These are phyloP conservation scores for Geotrichum siamense DNA, from an alignment of 1,139 yeast species.

Conservation along the genomic window DNA sequence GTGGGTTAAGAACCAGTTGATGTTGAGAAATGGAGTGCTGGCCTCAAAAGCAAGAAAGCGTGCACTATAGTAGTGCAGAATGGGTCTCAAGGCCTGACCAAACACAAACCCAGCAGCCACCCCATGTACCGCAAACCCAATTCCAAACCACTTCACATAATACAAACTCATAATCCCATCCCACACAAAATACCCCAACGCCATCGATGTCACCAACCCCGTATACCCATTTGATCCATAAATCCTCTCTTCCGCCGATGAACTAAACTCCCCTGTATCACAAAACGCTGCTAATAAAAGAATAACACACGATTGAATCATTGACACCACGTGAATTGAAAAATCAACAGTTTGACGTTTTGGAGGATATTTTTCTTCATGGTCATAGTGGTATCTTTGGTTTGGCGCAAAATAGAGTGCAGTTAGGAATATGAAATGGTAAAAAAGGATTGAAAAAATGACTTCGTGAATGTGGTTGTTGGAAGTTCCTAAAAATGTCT, in stretches of 20 bases:
- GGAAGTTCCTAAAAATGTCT: slow-evolving; percentile 26
- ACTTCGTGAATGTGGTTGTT: slow-evolving; percentile 49
- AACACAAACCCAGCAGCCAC: slow-evolving; percentile 73
- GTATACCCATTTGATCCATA: slow-evolving; percentile 66
- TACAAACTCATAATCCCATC: slow-evolving; percentile 60
- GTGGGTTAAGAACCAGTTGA: slow-evolving; percentile 82
- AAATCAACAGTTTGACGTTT: slow-evolving; percentile 54
- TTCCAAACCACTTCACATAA: slow-evolving; percentile 62
- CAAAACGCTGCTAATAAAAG: slow-evolving; percentile 54
- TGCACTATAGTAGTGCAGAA: slow-evolving; percentile 77
- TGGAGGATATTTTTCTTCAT: slow-evolving; percentile 45
- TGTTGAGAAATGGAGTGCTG: slow-evolving; percentile 89
- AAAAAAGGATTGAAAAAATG: slow-evolving; percentile 40
- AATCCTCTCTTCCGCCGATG: slow-evolving; percentile 36
- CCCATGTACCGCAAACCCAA: slow-evolving; percentile 82
- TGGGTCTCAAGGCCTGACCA: slow-evolving; percentile 56
- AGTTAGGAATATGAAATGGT: slow-evolving; percentile 40
- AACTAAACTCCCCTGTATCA: slow-evolving; percentile 41
- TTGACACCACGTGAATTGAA: slow-evolving; percentile 83
- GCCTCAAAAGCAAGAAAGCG: slow-evolving; percentile 79
- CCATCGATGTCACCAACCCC: slow-evolving; percentile 61
- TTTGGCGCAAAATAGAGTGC: slow-evolving; percentile 43
- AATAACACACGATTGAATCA: slow-evolving; percentile 66
- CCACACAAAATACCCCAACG: slow-evolving; percentile 87
- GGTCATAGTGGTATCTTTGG: slow-evolving; percentile 36